Conservation (phyloP, 805 yeast genomes). For the Pichia rugopelliculosa region DNA sequence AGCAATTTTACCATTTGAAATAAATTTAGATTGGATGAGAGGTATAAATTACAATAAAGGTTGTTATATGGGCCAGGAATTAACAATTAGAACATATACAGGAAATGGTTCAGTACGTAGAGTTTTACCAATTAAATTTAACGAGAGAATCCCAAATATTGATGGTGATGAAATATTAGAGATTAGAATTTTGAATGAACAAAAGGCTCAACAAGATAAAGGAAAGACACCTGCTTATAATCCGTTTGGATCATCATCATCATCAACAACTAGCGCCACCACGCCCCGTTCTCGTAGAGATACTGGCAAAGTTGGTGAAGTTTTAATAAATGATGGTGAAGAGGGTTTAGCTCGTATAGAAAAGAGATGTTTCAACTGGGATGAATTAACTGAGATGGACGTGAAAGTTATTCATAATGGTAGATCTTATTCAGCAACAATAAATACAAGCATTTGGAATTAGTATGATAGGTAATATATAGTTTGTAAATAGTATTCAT, state of each 20-base stretch:
- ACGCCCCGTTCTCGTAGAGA: slow-evolving; percentile 11
- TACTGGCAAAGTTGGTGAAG: slow-evolving; percentile 49
- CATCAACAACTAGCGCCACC: not conserved
- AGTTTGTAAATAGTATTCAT: not conserved
- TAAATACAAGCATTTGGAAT: slow-evolving; percentile 8
- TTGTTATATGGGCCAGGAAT: slow-evolving; percentile 94
- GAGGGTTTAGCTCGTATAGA: slow-evolving; percentile 60
- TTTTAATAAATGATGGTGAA: slow-evolving; percentile 50
- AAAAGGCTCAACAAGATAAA: not conserved
- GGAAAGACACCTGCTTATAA: slow-evolving; percentile 5
- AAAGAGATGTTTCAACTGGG: slow-evolving; percentile 28
- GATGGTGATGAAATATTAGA: slow-evolving; percentile 14
- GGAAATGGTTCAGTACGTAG: slow-evolving; percentile 81
- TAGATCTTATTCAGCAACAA: not conserved
- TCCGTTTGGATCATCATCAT: slow-evolving; percentile 9
- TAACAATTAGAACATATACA: slow-evolving; percentile 81
- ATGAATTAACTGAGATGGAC: slow-evolving; percentile 8
- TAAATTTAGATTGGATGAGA: slow-evolving; percentile 71
- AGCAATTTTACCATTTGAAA: slow-evolving; percentile 71
- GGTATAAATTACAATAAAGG: slow-evolving; percentile 88
- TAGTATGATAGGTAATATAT: not conserved
- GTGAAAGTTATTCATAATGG: slow-evolving; percentile 2
- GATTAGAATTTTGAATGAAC: not conserved
- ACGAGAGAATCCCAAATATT: slow-evolving; percentile 10
- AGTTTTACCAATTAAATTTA: slow-evolving; percentile 57